Conservation (phyloP, 2,329 filamentous ascomycete genomes). For the Elsinoe perseae region DNA sequence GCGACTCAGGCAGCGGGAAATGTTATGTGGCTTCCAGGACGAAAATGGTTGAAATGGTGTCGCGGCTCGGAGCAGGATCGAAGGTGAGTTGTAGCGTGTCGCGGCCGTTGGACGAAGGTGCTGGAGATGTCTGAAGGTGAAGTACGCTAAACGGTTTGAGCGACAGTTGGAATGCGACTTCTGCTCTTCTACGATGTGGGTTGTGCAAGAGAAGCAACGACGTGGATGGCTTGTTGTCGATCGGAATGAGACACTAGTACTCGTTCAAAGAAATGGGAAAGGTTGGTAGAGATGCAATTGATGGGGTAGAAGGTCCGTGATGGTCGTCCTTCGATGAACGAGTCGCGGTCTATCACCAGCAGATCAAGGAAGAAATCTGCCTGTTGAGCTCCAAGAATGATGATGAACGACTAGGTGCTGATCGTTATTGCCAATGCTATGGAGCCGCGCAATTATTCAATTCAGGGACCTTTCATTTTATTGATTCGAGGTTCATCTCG, state of each 20-base stretch:
- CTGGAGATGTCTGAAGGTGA: slow-evolving; percentile 7
- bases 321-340: background rate
- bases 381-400: background rate
- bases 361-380: slow-evolving; percentile 1
- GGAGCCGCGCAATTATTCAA: background rate
- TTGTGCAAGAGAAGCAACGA: background rate
- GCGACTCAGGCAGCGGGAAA: slow-evolving; percentile 9
- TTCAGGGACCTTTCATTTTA: background rate
- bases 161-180: slow-evolving; percentile 1
- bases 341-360: background rate
- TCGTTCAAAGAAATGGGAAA: background rate
- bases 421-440: background rate
- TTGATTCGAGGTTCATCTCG: background rate
- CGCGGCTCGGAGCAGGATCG: background rate
- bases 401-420: background rate
- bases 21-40: background rate
- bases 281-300: background rate
- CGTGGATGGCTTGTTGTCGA: background rate
- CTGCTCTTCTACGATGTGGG: slow-evolving; percentile 6
- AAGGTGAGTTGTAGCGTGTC: slow-evolving; percentile 5
- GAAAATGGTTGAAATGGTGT: background rate
- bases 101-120: slow-evolving; percentile 6
- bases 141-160: slow-evolving; percentile 6
- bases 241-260: background rate
- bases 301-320: background rate